Conservation (phyloP, 345 rosid genomes). For the Rubroshorea leprosula region DNA sequence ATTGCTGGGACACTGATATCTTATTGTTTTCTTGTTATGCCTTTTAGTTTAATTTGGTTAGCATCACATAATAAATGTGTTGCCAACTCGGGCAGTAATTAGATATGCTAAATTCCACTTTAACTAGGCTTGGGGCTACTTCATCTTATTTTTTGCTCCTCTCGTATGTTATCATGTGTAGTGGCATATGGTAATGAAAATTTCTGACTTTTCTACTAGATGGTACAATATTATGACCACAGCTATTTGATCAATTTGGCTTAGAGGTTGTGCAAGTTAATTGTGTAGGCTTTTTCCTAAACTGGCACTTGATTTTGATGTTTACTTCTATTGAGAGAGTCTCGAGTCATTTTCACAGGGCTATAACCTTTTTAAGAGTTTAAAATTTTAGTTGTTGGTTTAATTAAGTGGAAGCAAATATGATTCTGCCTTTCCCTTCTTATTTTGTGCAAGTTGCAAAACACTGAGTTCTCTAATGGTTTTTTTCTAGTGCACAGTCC, state of each 20-base stretch:
- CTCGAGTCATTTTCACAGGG: too few relatives aligned
- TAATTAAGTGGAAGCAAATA: background rate
- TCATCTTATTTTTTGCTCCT: background rate
- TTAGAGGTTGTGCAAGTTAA: conserved; percentile 7
- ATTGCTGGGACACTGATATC: conserved; percentile 16
- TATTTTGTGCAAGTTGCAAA: background rate
- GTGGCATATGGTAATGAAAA: background rate
- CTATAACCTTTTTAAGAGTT: background rate
- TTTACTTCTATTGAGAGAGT: background rate
- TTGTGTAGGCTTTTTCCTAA: background rate
- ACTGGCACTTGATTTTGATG: background rate
- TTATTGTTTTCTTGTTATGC: background rate
- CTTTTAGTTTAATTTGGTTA: background rate
- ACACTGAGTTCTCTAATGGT: conserved; percentile 21
- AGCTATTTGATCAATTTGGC: background rate
- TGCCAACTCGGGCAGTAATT: background rate
- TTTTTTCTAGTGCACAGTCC: conserved; percentile 64
- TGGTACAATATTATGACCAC: background rate
- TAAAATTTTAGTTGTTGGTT: background rate
- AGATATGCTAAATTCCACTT: background rate
- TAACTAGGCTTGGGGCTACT: background rate
- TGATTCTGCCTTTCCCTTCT: conserved; percentile 10
- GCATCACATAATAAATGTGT: background rate
- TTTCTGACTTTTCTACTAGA: background rate
- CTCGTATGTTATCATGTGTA: conserved; percentile 1